These are phyloP conservation scores for Fraxinus sp. DNA, from an alignment of 305 asterid genomes.

Conservation along the genomic window DNA sequence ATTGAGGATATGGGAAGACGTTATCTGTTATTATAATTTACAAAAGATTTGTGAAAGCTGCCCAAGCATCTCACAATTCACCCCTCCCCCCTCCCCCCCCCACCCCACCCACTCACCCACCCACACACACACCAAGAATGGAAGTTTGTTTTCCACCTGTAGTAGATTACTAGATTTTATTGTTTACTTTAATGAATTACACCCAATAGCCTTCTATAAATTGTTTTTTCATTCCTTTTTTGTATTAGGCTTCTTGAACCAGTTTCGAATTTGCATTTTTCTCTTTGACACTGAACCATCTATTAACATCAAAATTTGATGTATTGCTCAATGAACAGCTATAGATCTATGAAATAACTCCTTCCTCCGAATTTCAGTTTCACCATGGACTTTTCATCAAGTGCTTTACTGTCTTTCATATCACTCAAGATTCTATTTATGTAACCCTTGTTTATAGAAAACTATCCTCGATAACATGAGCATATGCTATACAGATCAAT, in stretches of 20 bases:
- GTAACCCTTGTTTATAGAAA: not conserved
- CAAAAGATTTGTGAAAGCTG: not conserved
- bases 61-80: not conserved
- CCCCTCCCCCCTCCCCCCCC: not conserved
- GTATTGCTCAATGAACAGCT: not conserved
- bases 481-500: slow-evolving; percentile 60
- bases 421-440: not conserved
- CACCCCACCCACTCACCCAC: not conserved
- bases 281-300: not conserved
- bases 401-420: slow-evolving; percentile 8
- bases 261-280: not conserved
- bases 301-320: not conserved
- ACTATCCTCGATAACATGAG: slow-evolving; percentile 10
- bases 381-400: slow-evolving; percentile 1
- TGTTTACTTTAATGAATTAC: not conserved
- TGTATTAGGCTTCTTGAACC: not conserved
- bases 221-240: not conserved
- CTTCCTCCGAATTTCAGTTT: not conserved
- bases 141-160: not conserved
- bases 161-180: not conserved
- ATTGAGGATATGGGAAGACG: not conserved
- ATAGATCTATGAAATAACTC: not conserved
- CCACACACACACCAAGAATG: not conserved
- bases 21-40: not conserved
- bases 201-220: not conserved